Percentiles rank a stretch among this genome's conserved stretches.
These are phyloP conservation scores for Chalaropsis thielavioides DNA, from an alignment of 2,329 filamentous ascomycete species.

Conservation along the genomic window DNA sequence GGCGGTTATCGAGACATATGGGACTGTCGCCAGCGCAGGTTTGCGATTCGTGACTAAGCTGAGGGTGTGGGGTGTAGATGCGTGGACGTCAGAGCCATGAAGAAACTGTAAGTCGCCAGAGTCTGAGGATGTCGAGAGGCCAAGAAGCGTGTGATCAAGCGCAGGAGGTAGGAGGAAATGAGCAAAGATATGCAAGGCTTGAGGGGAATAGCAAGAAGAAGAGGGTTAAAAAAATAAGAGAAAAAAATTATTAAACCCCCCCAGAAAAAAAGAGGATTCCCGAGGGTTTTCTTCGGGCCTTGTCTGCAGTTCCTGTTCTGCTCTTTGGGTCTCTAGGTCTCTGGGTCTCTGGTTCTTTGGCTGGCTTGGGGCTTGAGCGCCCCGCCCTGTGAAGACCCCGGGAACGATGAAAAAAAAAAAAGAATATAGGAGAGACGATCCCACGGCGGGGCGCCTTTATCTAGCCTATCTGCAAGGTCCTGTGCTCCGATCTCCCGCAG, in stretches of 20 bases:
- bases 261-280: not conserved
- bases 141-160: too few relatives aligned
- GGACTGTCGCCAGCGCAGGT: not conserved
- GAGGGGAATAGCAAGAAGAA: not conserved
- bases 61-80: not conserved
- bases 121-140: not conserved
- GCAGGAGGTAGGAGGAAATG: not conserved
- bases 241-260: not conserved
- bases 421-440: not conserved
- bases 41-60: not conserved
- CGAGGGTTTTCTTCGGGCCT: not conserved
- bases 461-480: too few relatives aligned
- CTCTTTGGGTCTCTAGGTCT: not conserved
- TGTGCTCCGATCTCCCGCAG: too few relatives aligned
- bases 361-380: not conserved
- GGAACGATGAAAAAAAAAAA: not conserved
- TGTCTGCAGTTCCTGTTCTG: not conserved
- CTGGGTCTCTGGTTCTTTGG: not conserved
- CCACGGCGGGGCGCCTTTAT: too few relatives aligned
- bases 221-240: not conserved
- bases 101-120: not conserved
- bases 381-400: not conserved
- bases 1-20: not conserved
- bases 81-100: not conserved
- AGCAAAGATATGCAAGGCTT: not conserved